These are phyloP conservation scores for Cyclotella cryptica DNA, from an alignment of 108 stramenopile species.

Conservation along the genomic window DNA sequence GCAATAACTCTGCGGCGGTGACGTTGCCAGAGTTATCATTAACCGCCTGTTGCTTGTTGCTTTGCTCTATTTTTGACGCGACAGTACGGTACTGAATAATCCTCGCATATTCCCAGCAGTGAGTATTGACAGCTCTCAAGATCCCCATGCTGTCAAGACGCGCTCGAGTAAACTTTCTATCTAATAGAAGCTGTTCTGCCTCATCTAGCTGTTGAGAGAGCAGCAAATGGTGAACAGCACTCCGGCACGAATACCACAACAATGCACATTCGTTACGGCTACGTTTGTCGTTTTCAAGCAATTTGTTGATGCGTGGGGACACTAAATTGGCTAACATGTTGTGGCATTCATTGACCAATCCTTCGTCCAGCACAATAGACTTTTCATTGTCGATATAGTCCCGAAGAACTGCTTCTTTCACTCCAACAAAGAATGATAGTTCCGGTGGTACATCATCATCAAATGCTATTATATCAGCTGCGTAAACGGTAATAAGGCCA, in stretches of 20 bases:
- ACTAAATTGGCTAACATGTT: constrained; percentile 19
- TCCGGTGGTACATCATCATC: constrained; percentile 8
- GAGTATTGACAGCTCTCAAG: constrained; percentile 12
- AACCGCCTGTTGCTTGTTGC: constrained; percentile 17
- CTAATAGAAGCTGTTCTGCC: constrained; percentile 19
- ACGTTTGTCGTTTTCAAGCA: constrained; percentile 20
- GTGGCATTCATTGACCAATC: constrained; percentile 36
- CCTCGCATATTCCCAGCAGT: constrained; percentile 37
- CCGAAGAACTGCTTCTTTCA: constrained; percentile 14
- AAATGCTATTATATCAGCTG: constrained; percentile 23
- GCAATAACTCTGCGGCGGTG: too few species aligned
- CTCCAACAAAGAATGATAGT: constrained; percentile 38
- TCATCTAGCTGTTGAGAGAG: constrained; percentile 17
- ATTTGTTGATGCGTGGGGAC: constrained; percentile 14
- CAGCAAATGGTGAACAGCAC: constrained; percentile 37
- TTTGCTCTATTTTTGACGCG: constrained; percentile 14
- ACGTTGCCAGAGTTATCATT: background rate
- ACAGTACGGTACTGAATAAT: constrained; percentile 11
- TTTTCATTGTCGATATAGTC: constrained; percentile 16
- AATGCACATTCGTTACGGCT: background rate
- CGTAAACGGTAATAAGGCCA: constrained; percentile 29
- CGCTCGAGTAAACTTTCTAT: constrained; percentile 23
- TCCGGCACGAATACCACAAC: constrained; percentile 37
- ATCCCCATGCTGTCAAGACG: constrained; percentile 38
- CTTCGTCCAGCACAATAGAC: constrained; percentile 9